phyloP scores from a whole-genome alignment of 2,329 filamentous ascomycete genomes.

The Colletotrichum spaethianum region DNA sequence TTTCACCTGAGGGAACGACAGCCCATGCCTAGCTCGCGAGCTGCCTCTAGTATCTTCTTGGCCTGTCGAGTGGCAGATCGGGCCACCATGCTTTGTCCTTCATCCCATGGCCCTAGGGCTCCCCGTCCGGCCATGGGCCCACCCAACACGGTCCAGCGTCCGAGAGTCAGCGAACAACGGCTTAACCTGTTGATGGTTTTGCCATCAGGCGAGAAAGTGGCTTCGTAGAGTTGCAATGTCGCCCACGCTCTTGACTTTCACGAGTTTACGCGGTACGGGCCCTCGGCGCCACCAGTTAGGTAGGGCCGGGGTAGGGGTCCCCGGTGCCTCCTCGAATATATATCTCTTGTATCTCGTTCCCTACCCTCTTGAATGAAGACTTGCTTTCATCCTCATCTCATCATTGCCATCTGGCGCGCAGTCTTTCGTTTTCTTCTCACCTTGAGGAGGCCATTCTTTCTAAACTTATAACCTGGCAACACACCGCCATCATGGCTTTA shows the following conservation, averaged over 20 bases:
- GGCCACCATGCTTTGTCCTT: slow-evolving; percentile 26
- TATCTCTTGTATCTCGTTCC: not conserved
- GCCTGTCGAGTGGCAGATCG: slow-evolving; percentile 4
- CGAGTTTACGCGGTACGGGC: not conserved
- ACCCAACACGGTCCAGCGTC: not conserved
- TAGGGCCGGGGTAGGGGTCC: not conserved
- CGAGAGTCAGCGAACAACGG: not conserved
- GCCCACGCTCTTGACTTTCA: not conserved
- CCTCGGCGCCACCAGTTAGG: not conserved
- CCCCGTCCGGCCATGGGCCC: not conserved
- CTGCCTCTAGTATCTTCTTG: slow-evolving; percentile 15
- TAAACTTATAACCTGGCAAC: not conserved
- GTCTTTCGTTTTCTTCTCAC: slow-evolving; percentile 10
- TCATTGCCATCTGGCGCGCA: not conserved
- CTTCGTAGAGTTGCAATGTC: not conserved
- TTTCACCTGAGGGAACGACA: slow-evolving; percentile 18
- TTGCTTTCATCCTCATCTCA: not conserved
- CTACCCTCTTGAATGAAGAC: not conserved
- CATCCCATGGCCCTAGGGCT: not conserved
- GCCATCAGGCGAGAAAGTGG: not conserved
- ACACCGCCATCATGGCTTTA: slow-evolving; percentile 16
- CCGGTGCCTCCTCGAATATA: not conserved
- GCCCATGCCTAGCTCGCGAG: slow-evolving; percentile 1
- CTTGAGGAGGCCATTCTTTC: slow-evolving; percentile 10
- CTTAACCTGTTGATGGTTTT: not conserved